Evolutionary conservation across 1,139 yeast genomes (phyloP).

Genomic region (Zhuliangozyma parablackwelliae): DNA sequence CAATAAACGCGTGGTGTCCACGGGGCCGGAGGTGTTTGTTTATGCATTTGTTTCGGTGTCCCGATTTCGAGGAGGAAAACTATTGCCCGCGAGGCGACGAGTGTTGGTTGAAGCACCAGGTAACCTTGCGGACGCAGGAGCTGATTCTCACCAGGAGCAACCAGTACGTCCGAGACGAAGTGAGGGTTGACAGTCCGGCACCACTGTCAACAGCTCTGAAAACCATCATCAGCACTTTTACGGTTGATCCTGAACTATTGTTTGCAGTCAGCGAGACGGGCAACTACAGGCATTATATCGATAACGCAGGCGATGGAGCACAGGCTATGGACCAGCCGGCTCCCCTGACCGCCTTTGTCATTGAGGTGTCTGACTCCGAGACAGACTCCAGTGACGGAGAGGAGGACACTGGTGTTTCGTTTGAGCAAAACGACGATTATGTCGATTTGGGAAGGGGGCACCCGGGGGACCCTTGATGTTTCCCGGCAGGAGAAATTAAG

Average conservation of each 20-base stretch:
- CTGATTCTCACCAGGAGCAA: slow-evolving; percentile 18
- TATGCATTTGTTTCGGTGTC: slow-evolving; percentile 61
- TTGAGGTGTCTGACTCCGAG: slow-evolving; percentile 17
- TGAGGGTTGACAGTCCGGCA: slow-evolving; percentile 12
- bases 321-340: slow-evolving; percentile 6
- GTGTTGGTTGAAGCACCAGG: slow-evolving; percentile 48
- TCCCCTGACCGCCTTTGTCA: slow-evolving; percentile 18
- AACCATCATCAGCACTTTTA: slow-evolving; percentile 29
- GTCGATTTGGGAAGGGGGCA: slow-evolving; percentile 6
- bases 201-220: slow-evolving; percentile 10
- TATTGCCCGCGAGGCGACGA: slow-evolving; percentile 46
- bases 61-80: slow-evolving; percentile 63
- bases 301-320: slow-evolving; percentile 9
- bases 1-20: slow-evolving; percentile 65
- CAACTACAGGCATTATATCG: slow-evolving; percentile 27
- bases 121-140: slow-evolving; percentile 26
- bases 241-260: slow-evolving; percentile 26
- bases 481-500: no score
- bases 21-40: slow-evolving; percentile 56
- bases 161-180: slow-evolving; percentile 14
- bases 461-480: no score
- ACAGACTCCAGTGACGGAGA: slow-evolving; percentile 12
- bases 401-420: slow-evolving; percentile 17
- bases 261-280: slow-evolving; percentile 19
- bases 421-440: slow-evolving; percentile 26